Percentiles rank a stretch among this genome's conserved stretches.
These are phyloP conservation scores for Eucalyptus sp. DNA, from an alignment of 345 rosid species.

Conservation along the genomic window DNA sequence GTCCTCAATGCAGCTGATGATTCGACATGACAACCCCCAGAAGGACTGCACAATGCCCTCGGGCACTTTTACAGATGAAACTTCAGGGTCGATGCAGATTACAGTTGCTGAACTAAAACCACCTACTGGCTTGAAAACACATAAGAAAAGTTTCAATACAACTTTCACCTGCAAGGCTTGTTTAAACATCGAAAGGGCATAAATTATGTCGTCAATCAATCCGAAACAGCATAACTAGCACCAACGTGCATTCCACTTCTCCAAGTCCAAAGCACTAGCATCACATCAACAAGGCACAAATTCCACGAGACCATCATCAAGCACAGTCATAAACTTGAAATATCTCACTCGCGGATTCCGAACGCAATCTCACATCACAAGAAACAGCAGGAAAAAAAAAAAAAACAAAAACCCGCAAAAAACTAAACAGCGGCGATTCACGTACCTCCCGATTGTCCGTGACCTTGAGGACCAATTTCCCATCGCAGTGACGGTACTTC, in stretches of 20 bases:
- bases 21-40: neutral
- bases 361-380: neutral
- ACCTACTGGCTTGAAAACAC: neutral
- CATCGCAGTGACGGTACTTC: constrained; percentile 91
- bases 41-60: neutral
- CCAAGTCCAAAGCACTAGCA: neutral
- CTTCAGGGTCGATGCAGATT: neutral
- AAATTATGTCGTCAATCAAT: neutral
- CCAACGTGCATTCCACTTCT: neutral
- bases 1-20: neutral
- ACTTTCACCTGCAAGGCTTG: neutral
- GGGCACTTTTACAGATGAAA: neutral
- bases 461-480: constrained; percentile 95
- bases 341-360: neutral
- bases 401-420: neutral
- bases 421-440: neutral
- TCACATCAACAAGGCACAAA: neutral
- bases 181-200: neutral
- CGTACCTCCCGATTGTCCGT: constrained; percentile 91
- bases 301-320: neutral
- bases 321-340: neutral
- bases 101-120: neutral
- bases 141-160: neutral
- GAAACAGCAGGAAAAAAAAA: neutral
- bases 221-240: neutral